These are phyloP conservation scores for Ascochyta fabae DNA, from an alignment of 2,329 filamentous ascomycete species.

Conservation along the genomic window DNA sequence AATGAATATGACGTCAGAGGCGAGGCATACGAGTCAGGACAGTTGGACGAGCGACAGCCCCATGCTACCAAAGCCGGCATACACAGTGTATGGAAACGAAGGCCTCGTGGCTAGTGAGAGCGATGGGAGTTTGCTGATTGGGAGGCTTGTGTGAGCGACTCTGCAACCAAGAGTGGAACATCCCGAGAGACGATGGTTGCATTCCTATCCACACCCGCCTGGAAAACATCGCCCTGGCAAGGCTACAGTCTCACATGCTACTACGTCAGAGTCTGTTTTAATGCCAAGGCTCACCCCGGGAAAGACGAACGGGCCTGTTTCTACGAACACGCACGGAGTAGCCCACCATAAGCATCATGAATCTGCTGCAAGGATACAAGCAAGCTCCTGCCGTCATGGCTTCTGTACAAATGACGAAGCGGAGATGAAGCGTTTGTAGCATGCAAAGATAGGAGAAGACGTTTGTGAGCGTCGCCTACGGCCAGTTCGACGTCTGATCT, in stretches of 20 bases:
- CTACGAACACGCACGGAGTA: too few relatives aligned
- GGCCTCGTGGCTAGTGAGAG: slow-evolving; percentile 16
- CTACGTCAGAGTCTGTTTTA: not conserved
- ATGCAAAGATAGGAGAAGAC: too few relatives aligned
- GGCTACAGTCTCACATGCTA: too few relatives aligned
- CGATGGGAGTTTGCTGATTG: slow-evolving; percentile 26
- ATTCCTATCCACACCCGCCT: not conserved
- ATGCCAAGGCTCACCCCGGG: not conserved
- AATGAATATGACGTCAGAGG: slow-evolving; percentile 24
- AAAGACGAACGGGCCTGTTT: not conserved
- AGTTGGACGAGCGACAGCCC: slow-evolving; percentile 28
- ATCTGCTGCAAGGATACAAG: too few relatives aligned
- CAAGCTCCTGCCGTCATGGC: too few relatives aligned
- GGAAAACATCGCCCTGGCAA: not conserved
- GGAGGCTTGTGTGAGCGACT: slow-evolving; percentile 22
- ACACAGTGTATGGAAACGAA: slow-evolving; percentile 22
- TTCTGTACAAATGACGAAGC: too few relatives aligned
- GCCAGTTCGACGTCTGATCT: too few relatives aligned
- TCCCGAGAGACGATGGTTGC: too few relatives aligned
- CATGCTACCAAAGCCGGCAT: slow-evolving; percentile 27
- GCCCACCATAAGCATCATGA: too few relatives aligned
- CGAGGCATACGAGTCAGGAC: slow-evolving; percentile 28
- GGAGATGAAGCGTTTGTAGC: too few relatives aligned
- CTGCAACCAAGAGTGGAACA: not conserved
- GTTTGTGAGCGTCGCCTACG: too few relatives aligned